Base-by-base conservation (phyloP, 345 rosid species). In the Psidium friedrichsthalianum region DNA sequence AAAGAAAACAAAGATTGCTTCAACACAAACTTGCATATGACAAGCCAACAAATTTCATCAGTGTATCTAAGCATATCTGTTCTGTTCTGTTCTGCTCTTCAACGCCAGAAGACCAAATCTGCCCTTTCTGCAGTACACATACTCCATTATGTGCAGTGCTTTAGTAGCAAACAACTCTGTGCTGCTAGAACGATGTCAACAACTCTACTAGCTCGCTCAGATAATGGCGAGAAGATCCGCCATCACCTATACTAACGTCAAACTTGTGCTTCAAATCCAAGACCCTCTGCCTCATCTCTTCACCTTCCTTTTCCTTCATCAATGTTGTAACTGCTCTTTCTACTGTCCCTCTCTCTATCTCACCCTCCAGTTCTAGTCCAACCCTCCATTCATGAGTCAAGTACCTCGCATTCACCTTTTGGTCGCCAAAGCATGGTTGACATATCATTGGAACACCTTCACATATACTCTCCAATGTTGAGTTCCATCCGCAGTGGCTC, bases 401-500 rank as follows among this genome's bases (percentile, higher is more conserved):
- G 49, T 90, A 90, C 89, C 92, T 90, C 2, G 92, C 88, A 22
- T 88, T 90, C 86, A 90, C 90, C 84, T 54, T 86, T 32, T 93
- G 94, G 69, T 92, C 95, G 5, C 83, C 85, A 0, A 91, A 86
- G 55, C 74, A 85, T 1, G 92, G 93, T 53, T 42, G 85, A 55
- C 94, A 90, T 18, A 90, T 88, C 93, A 93, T 82, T 2, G 92
- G 91, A 36, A 90, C 88, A 47, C 93, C 93, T 90, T 88, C 90
- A 0, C 91, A 52, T 20, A 93, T 42, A 47, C 92, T 90, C 24
- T 92, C 94, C 42, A 93, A 56, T 1, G 90, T 91, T 5, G 93
- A 91, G 86, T 93, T 91, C 93, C 93, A 91, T 56, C 96, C 94
- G 44, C 90, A 90, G 10, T 91, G 93, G 83, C 87, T 91, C 93